Evolutionary conservation across 768 basidiomycete species (phyloP), one percentile per base, ranked within the genome.

Genomic region (Wakefieldia striispora): DNA sequence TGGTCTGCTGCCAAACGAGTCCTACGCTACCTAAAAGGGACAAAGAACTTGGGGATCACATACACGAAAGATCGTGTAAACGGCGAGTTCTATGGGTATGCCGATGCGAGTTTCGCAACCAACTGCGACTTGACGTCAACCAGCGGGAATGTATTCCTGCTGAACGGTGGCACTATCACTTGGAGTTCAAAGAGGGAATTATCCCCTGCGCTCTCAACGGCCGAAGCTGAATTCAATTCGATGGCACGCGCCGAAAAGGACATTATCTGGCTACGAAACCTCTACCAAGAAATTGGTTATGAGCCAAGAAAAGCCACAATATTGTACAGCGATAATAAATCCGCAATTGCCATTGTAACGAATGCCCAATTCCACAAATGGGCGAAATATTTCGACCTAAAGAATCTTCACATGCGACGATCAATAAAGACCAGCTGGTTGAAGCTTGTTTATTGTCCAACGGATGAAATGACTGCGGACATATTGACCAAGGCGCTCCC

Each of bases 121-220:
- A 63, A 64, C 14, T 17, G 50, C 0, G 58, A 66, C 2, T 14
- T 59, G 0, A 40, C 51, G 5, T 64, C 57, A 6, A 51, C 66
- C n/a, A 56, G 62, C 3, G 58, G 64, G 0, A 64, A 63, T 29
- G 35, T 47, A 0, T 70, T 64, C 68, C 64, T 20, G 54, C 41
- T 39, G 41, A 63, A 49, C 72, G 70, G 40, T 60, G 44, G 56
- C 1, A 31, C 50, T 65, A 9, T 74, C 44, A 1, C 67, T 54
- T 37, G 71, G 52, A 16, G 68, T 39, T 26, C 63, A 13, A 16
- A 67, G 60, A 62, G 72, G 70, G 69, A 66, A 63, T 4, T 14
- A 33, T 44, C 61, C 64, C 2, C 17, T 0, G 5, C 35, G 0
- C 33, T 49, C 0, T 48, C 27, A 0, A 50, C 53, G 0, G 33